Conservation (phyloP, 208 protist genomes). For the Acanthamoeba castellanii region DNA sequence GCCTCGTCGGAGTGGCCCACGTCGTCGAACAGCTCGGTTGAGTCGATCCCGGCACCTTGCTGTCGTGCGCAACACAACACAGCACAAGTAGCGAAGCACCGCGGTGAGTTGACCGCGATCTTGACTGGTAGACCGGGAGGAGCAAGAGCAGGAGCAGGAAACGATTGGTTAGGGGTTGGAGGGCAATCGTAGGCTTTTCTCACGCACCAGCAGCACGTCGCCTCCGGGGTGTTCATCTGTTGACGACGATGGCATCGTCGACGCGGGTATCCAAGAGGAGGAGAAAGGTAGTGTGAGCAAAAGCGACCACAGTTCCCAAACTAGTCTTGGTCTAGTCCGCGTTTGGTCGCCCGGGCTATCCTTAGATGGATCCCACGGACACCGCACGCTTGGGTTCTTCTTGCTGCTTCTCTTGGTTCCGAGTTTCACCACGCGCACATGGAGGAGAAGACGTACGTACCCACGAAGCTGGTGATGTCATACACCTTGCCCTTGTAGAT, state of each 20-base stretch:
- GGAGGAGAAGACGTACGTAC: background rate
- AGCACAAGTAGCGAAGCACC: background rate
- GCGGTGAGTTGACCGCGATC: background rate
- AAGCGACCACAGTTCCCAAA: no score
- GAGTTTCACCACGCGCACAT: no score
- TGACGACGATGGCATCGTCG: background rate
- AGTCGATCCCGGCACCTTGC: constrained; percentile 55
- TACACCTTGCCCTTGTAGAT: constrained; percentile 68
- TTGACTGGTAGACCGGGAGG: background rate
- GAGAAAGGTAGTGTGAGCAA: background rate
- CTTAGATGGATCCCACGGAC: no score
- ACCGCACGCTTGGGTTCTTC: no score
- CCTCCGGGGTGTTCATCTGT: constrained; percentile 70
- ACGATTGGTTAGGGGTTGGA: background rate
- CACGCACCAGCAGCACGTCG: constrained; percentile 61
- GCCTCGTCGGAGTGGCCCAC: constrained; percentile 66
- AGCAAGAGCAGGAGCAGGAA: background rate
- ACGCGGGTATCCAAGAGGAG: background rate
- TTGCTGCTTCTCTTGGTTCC: no score
- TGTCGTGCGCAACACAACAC: background rate
- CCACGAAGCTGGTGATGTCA: constrained; percentile 57
- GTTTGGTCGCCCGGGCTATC: no score
- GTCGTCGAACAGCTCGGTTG: constrained; percentile 67
- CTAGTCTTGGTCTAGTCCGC: no score
- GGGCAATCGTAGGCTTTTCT: background rate